Percentiles rank a stretch among this genome's conserved stretches.
Conservation (phyloP, 2,329 filamentous ascomycete genomes). For the Aspergillus thermomutatus region DNA sequence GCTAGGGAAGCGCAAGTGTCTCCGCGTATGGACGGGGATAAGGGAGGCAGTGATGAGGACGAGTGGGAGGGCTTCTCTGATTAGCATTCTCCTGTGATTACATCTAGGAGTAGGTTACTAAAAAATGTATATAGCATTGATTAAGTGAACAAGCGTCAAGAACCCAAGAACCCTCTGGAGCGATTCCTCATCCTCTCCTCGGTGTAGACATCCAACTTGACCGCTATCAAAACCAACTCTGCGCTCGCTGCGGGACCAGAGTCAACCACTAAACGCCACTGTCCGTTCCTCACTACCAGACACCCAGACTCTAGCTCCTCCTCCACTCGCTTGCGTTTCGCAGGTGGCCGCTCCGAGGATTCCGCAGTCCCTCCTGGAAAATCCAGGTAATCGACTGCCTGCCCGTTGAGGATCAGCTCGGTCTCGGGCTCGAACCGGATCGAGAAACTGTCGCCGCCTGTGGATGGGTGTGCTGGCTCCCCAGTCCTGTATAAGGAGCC, state of each 20-base stretch:
- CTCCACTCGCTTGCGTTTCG: conserved; percentile 13
- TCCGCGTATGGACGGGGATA: conserved; percentile 16
- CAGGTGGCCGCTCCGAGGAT: neutral
- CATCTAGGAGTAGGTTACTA: neutral
- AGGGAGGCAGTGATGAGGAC: conserved; percentile 32
- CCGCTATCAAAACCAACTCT: conserved; percentile 70
- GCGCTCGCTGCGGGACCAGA: conserved; percentile 45
- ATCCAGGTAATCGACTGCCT: conserved; percentile 17
- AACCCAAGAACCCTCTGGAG: conserved; percentile 59
- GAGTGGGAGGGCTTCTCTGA: conserved; percentile 47
- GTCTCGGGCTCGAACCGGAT: conserved; percentile 56
- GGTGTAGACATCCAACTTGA: conserved; percentile 71
- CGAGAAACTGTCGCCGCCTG: conserved; percentile 60
- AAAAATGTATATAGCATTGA: neutral
- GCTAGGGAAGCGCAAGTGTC: conserved; percentile 9
- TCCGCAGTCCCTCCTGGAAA: conserved; percentile 9
- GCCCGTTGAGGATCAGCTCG: conserved; percentile 41
- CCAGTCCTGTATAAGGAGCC: neutral
- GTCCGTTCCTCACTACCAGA: conserved; percentile 66
- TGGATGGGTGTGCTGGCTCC: neutral
- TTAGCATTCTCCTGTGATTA: conserved; percentile 14
- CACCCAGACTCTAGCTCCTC: conserved; percentile 26
- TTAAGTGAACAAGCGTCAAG: neutral
- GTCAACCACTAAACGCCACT: conserved; percentile 70
- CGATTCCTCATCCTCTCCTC: conserved; percentile 65